Evolutionary conservation across 1,139 yeast genomes (phyloP), one percentile per base, ranked within the genome.

Genomic region (Protomyces arabidopsidicola): DNA sequence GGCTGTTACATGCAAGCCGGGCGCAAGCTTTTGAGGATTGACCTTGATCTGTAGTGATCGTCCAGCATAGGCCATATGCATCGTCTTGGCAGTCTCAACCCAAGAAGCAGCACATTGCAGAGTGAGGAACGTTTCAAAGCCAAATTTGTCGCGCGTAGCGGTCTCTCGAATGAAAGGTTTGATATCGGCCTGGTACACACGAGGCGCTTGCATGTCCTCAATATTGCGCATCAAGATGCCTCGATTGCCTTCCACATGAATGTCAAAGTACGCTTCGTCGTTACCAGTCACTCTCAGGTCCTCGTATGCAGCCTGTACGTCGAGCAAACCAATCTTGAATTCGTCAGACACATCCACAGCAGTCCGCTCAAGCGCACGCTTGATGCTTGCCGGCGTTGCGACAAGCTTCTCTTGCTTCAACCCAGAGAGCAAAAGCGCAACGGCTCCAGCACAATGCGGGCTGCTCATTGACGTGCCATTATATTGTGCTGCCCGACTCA

Each of bases 381-480:
- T 57, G n/a, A 65, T 36, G 20, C 63, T 42, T 14, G 63, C 53
- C 2, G 67, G 63, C 6, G 58, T 48, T 22, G 55, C 60, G 9
- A 58, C 42, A 3, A 52, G 52, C 10, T 52, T 51, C 45, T 64
- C 59, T 5, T 64, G 65, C 34, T 60, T 63, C 1, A 58, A 42
- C 5, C 63, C 66, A 12, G 67, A 65, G n/a, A 65, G 45, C 35
- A 65, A 20, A n/a, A 65, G 56, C 1, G 65, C 53, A n/a, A 65
- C 50, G 5, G 67, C 67, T 8, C 67, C 67, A 22, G 67, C 65
- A 36, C 65, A 67, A 45, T 60, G 55, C 18, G 67, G 67, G 9
- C 67, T 64, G 14, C 65, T 54, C 67, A 65, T 65, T 27, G 65
- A 60, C 10, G 67, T 65, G 2, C 67, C 67, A 42, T 65, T 65